These are phyloP conservation scores for Narthecium ossifragum DNA, from an alignment of 106 monocot genomes.

Conservation along the genomic window DNA sequence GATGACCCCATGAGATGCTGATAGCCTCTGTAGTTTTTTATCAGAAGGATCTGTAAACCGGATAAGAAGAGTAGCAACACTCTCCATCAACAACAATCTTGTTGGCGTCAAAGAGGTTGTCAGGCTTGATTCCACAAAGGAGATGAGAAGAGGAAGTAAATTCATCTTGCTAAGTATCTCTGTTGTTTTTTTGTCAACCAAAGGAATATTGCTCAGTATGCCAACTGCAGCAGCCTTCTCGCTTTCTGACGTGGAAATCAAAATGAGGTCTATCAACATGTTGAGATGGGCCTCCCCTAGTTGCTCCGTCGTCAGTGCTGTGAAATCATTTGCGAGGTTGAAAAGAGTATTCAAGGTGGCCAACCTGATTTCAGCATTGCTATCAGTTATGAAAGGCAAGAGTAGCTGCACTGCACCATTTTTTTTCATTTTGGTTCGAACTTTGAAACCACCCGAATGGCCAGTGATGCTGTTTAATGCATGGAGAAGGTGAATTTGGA, in stretches of 20 bases:
- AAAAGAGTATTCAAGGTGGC: constrained; percentile 48
- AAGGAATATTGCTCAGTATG: constrained; percentile 61
- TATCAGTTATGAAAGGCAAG: constrained; percentile 45
- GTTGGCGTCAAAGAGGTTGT: constrained; percentile 3
- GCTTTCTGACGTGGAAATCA: constrained; percentile 17
- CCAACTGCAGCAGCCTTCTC: constrained; percentile 61
- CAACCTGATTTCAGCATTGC: constrained; percentile 30
- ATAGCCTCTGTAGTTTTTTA: constrained; percentile 60
- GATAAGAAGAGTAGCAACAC: constrained; percentile 42
- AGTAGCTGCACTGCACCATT: constrained; percentile 59
- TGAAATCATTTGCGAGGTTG: constrained; percentile 51
- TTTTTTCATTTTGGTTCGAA: constrained; percentile 47
- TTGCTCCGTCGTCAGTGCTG: constrained; percentile 21
- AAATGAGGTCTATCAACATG: constrained; percentile 41
- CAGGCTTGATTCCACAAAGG: constrained; percentile 20
- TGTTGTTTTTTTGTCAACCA: constrained; percentile 51
- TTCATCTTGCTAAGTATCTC: constrained; percentile 42
- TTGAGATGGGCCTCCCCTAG: constrained; percentile 46
- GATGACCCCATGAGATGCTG: constrained; percentile 45
- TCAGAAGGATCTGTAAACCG: constrained; percentile 74
- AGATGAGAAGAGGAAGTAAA: constrained; percentile 51
- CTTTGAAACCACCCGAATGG: constrained; percentile 36
- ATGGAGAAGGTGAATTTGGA: constrained; percentile 55
- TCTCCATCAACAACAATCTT: constrained; percentile 37
- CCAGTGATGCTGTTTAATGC: constrained; percentile 60